Percentiles rank a stretch among this genome's conserved stretches.
Conservation (phyloP, 257 asterid species). For the Solanum appendiculatum region DNA sequence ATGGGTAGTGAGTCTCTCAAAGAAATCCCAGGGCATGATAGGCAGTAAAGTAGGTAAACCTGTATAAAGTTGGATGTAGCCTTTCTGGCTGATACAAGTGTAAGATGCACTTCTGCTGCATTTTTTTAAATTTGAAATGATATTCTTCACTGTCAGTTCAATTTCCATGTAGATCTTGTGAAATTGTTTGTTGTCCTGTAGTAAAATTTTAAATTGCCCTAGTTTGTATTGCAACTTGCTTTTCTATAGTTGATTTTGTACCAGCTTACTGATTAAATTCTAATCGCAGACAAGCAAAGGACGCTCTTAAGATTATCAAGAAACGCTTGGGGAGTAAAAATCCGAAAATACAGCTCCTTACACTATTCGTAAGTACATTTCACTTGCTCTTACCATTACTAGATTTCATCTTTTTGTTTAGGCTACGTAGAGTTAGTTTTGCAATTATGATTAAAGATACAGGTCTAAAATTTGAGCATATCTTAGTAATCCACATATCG, state of each 20-base stretch:
- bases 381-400: neutral
- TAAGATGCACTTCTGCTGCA: neutral
- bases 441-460: neutral
- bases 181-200: neutral
- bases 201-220: neutral
- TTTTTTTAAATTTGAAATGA: neutral
- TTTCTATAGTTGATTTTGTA: neutral
- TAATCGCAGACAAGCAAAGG: constrained; percentile 79
- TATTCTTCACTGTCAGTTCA: neutral
- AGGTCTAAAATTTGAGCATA: neutral
- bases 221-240: neutral
- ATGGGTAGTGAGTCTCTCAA: neutral
- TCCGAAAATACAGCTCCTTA: constrained; percentile 87
- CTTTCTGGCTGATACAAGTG: neutral
- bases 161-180: neutral
- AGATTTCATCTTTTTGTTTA: neutral
- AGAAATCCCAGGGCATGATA: neutral
- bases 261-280: constrained; percentile 7
- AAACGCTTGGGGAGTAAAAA: constrained; percentile 74
- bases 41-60: neutral
- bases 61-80: neutral
- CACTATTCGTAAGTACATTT: constrained; percentile 62
- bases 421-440: neutral
- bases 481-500: neutral
- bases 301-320: constrained; percentile 83